Evolutionary conservation across 2,329 filamentous ascomycete genomes (phyloP).

Genomic region (Neonectria coccinea): DNA sequence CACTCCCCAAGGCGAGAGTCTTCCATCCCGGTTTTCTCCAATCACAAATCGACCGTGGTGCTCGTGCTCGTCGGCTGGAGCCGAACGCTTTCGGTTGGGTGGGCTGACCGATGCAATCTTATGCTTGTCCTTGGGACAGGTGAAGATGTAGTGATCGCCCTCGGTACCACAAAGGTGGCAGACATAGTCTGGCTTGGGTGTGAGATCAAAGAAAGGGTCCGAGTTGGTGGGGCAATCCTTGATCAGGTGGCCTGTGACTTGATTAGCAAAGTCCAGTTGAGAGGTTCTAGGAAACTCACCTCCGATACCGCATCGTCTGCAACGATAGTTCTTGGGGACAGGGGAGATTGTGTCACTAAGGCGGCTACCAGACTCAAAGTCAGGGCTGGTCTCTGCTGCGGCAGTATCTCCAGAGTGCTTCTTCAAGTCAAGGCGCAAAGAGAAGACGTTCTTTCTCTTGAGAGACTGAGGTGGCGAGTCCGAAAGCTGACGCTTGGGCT

Average conservation of each 20-base stretch:
- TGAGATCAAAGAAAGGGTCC: conserved; percentile 5
- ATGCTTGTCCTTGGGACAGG: conserved; percentile 25
- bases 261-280: not conserved
- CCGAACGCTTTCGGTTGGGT: conserved; percentile 7
- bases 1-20: conserved; percentile 45
- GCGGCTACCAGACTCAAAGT: not conserved
- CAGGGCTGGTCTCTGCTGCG: not conserved
- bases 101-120: not conserved
- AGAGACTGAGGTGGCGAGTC: not conserved
- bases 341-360: conserved; percentile 6
- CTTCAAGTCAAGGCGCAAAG: conserved; percentile 6
- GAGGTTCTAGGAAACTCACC: conserved; percentile 12
- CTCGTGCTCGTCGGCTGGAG: not conserved
- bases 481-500: not conserved
- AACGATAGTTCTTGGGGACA: conserved; percentile 17
- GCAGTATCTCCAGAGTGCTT: not conserved
- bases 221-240: conserved; percentile 30
- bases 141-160: conserved; percentile 29
- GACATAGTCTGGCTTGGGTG: conserved; percentile 25
- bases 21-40: conserved; percentile 29
- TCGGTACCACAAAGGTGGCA: conserved; percentile 34
- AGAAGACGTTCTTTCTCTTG: conserved; percentile 10
- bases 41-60: not conserved
- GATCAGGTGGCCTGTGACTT: conserved; percentile 34
- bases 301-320: conserved; percentile 24